These are phyloP conservation scores for Aspergillus candidus DNA, from an alignment of 2,329 filamentous ascomycete genomes.

Conservation along the genomic window DNA sequence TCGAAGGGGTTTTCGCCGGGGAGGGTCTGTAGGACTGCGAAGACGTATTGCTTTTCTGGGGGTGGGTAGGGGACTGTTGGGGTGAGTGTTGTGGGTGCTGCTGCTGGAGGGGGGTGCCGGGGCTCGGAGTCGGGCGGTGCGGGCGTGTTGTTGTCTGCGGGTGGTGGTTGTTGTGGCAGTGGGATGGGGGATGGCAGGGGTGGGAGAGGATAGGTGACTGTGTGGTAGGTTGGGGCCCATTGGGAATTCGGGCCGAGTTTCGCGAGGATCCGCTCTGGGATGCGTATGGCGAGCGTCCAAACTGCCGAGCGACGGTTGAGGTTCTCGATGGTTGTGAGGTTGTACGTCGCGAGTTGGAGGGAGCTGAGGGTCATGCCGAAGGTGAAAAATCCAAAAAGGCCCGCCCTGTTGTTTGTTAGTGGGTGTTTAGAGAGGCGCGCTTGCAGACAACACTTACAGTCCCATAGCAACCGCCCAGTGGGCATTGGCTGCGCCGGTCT, in stretches of 20 bases:
- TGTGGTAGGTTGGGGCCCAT: slow-evolving; percentile 31
- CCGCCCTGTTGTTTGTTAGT: slow-evolving; percentile 37
- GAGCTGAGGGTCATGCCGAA: slow-evolving; percentile 70
- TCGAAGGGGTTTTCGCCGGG: slow-evolving; percentile 83
- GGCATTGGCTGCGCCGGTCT: slow-evolving; percentile 44
- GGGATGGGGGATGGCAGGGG: slow-evolving; percentile 14
- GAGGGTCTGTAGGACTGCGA: slow-evolving; percentile 69
- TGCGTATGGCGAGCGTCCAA: slow-evolving; percentile 68
- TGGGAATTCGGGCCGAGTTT: slow-evolving; percentile 32
- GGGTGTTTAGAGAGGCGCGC: background rate
- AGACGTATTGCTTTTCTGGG: slow-evolving; percentile 55
- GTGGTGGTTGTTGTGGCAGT: too few species aligned
- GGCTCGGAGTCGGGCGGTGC: too few species aligned
- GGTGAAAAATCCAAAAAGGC: slow-evolving; percentile 75
- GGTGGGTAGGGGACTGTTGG: slow-evolving; percentile 28
- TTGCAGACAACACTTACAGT: slow-evolving; percentile 40
- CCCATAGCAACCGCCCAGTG: slow-evolving; percentile 62
- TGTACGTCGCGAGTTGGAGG: slow-evolving; percentile 61
- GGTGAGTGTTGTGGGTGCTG: too few species aligned
- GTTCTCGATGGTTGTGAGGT: slow-evolving; percentile 80
- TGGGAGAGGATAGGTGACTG: slow-evolving; percentile 38
- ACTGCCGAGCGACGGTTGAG: slow-evolving; percentile 56
- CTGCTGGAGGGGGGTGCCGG: too few species aligned
- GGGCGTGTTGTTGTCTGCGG: too few species aligned
- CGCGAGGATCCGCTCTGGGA: slow-evolving; percentile 46